A percentile compares a stretch with the other conserved stretches of the same genome.
Evolutionary conservation across 169 alveolate species (phyloP).

Genomic region (Plasmodium yoelii): DNA sequence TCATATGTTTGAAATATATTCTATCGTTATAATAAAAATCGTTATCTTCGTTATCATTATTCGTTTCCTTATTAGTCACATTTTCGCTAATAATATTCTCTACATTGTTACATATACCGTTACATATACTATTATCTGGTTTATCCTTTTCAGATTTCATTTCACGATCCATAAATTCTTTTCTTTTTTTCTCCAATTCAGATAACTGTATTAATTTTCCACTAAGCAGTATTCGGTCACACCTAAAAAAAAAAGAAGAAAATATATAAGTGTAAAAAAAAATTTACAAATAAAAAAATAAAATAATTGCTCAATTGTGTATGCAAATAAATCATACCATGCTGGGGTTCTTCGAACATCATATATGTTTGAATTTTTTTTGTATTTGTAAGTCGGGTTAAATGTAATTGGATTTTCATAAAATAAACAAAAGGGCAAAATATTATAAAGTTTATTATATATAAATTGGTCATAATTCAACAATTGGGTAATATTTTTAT

Average conservation of each 20-base stretch:
- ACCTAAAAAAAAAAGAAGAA: slow-evolving; percentile 16
- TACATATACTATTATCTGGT: too few species aligned
- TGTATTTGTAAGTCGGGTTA: slow-evolving; percentile 74
- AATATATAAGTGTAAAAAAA: neutral
- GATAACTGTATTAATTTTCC: slow-evolving; percentile 72
- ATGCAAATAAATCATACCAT: slow-evolving; percentile 12
- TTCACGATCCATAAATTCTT: neutral
- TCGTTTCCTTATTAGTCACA: neutral
- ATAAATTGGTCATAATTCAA: slow-evolving; percentile 68
- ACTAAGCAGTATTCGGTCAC: slow-evolving; percentile 63
- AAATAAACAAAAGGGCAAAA: slow-evolving; percentile 66
- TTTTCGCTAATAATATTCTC: neutral
- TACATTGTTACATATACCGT: too few species aligned
- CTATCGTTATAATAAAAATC: slow-evolving; percentile 73
- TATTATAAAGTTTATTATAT: slow-evolving; percentile 59
- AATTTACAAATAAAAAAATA: too few species aligned
- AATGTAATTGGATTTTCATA: slow-evolving; percentile 55
- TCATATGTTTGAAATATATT: slow-evolving; percentile 71
- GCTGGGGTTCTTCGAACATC: slow-evolving; percentile 74
- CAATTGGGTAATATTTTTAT: slow-evolving; percentile 26
- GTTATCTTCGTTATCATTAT: neutral
- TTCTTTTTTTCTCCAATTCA: slow-evolving; percentile 68
- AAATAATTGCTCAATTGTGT: too few species aligned
- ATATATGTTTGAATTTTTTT: slow-evolving; percentile 69
- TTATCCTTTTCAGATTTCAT: neutral